These are phyloP conservation scores for Cutaneotrichosporon sp. DNA, from an alignment of 1,284 basidiomycete genomes.

Conservation along the genomic window DNA sequence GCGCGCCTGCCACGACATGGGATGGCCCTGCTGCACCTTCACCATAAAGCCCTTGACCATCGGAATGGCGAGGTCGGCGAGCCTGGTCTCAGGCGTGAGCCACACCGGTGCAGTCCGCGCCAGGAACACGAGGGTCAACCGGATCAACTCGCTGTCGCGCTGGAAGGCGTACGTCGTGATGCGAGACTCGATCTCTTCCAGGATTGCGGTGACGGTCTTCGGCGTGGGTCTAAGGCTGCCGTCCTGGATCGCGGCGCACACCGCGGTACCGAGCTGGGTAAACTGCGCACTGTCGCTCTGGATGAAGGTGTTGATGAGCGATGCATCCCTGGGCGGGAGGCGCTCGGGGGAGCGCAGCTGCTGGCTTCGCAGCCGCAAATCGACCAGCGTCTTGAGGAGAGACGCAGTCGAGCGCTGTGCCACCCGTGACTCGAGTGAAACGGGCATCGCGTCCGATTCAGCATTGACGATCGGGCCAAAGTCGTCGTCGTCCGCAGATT, in stretches of 20 bases:
- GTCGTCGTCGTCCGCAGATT: conserved; percentile 61
- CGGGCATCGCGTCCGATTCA: conserved; percentile 41
- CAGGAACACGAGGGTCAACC: conserved; percentile 65
- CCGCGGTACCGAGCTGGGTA: conserved; percentile 61
- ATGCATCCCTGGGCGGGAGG: conserved; percentile 65
- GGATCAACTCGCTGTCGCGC: conserved; percentile 61
- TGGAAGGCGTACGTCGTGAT: conserved; percentile 63
- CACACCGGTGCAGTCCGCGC: conserved; percentile 68
- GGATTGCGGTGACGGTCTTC: conserved; percentile 60
- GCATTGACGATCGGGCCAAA: conserved; percentile 64
- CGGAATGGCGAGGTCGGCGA: conserved; percentile 57
- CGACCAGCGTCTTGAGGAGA: conserved; percentile 35
- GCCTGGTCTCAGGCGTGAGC: conserved; percentile 57
- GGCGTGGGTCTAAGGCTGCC: conserved; percentile 61
- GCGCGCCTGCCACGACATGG: conserved; percentile 68
- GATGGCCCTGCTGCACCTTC: conserved; percentile 56
- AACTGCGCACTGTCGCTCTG: conserved; percentile 61
- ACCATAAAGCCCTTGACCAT: conserved; percentile 62
- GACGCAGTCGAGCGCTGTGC: conserved; percentile 31
- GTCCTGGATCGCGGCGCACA: conserved; percentile 62
- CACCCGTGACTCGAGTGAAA: conserved; percentile 40
- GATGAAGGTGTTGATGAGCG: conserved; percentile 64
- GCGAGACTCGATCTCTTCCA: conserved; percentile 61
- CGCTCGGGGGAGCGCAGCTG: conserved; percentile 58
- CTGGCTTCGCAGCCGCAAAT: conserved; percentile 58